Conservation (phyloP, 2,329 filamentous ascomycete genomes). For the Trichoderma breve region DNA sequence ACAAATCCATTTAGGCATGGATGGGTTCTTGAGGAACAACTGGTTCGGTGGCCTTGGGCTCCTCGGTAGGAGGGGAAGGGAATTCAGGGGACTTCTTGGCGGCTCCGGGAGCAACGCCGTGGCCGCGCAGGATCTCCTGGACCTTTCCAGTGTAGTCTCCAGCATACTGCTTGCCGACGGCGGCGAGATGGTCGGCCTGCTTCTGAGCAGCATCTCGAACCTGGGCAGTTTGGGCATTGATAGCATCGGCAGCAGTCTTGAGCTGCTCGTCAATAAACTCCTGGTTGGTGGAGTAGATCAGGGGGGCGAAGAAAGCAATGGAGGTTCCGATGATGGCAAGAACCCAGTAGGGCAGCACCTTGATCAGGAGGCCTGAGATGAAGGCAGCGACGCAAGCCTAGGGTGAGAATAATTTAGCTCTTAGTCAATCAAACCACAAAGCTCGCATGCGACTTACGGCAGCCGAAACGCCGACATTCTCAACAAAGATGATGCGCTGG, state of each 20-base stretch:
- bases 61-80: slow-evolving; percentile 38
- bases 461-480: slow-evolving; percentile 61
- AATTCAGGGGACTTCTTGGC: slow-evolving; percentile 39
- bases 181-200: slow-evolving; percentile 61
- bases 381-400: slow-evolving; percentile 61
- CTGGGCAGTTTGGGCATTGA: slow-evolving; percentile 63
- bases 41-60: slow-evolving; percentile 32
- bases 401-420: background rate
- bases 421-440: background rate
- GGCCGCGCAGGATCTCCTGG: slow-evolving; percentile 59
- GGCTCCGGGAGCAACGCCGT: slow-evolving; percentile 43
- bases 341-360: slow-evolving; percentile 69
- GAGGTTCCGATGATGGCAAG: slow-evolving; percentile 60
- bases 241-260: slow-evolving; percentile 54
- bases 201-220: slow-evolving; percentile 60
- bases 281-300: slow-evolving; percentile 66
- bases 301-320: slow-evolving; percentile 59
- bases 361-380: slow-evolving; percentile 66
- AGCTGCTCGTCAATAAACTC: slow-evolving; percentile 66
- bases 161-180: slow-evolving; percentile 65
- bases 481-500: slow-evolving; percentile 66
- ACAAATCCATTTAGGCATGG: slow-evolving; percentile 28
- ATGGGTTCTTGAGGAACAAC: slow-evolving; percentile 32
- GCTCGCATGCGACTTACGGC: slow-evolving; percentile 47
- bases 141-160: slow-evolving; percentile 68